Conservation (phyloP, 2,329 filamentous ascomycete species). For the Hymenotorrendiella dingleyae region DNA sequence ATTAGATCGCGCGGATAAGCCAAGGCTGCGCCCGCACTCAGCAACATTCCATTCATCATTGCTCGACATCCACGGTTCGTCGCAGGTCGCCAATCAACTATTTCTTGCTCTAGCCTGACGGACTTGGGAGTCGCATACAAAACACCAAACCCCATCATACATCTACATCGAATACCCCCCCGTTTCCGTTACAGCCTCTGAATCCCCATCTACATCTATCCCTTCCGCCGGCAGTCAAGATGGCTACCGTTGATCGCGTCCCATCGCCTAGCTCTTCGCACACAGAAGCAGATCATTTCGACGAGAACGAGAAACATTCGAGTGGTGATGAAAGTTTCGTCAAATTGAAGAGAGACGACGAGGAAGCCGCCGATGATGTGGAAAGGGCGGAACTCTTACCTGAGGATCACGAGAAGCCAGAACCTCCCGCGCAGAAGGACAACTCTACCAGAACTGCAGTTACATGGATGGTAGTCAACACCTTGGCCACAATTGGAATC, state of each 20-base stretch:
- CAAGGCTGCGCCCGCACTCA: too few species aligned
- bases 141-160: too few species aligned
- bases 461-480: constrained; percentile 56
- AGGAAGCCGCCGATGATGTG: constrained; percentile 34
- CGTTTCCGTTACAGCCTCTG: too few species aligned
- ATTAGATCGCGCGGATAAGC: too few species aligned
- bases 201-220: too few species aligned
- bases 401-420: constrained; percentile 27
- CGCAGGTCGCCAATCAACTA: too few species aligned
- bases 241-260: constrained; percentile 23
- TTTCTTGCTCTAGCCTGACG: too few species aligned
- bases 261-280: constrained; percentile 25
- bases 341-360: constrained; percentile 28
- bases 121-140: too few species aligned
- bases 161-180: too few species aligned
- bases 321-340: constrained; percentile 20
- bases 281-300: constrained; percentile 23
- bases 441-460: constrained; percentile 35
- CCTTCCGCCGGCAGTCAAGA: constrained; percentile 11
- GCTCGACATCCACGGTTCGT: too few species aligned
- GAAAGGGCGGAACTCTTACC: constrained; percentile 40
- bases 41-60: too few species aligned
- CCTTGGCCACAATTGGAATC: constrained; percentile 56
- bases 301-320: constrained; percentile 24
- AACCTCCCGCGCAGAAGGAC: constrained; percentile 23